phyloP scores from a whole-genome alignment of 2,329 filamentous ascomycete genomes.

The Fusarium floridanum region DNA sequence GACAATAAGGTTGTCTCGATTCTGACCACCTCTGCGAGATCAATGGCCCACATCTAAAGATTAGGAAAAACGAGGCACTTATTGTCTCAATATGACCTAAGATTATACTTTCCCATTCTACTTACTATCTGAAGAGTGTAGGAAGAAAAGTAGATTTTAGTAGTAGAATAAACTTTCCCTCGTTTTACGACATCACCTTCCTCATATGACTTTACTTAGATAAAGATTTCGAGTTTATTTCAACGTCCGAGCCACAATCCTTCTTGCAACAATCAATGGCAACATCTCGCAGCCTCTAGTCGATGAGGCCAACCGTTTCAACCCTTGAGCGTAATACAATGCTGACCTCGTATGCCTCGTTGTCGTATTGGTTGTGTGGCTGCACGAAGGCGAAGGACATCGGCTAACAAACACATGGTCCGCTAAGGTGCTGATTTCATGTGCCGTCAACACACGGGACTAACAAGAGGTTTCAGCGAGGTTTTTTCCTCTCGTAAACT shows the following conservation, averaged over 20 bases:
- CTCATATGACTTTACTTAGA: neutral
- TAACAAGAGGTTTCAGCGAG: neutral
- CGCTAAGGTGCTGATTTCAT: neutral
- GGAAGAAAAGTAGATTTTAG: neutral
- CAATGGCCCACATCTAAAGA: neutral
- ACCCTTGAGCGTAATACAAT: neutral
- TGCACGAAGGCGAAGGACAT: neutral
- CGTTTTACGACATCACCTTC: fast-evolving
- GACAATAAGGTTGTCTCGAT: neutral
- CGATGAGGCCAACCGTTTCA: neutral
- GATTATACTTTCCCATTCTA: neutral
- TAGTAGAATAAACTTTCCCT: neutral
- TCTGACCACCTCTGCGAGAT: neutral
- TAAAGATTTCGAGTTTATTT: neutral
- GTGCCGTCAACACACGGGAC: neutral
- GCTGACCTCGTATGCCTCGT: neutral
- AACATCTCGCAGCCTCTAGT: neutral
- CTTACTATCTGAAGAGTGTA: neutral
- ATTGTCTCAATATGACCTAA: neutral
- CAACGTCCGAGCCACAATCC: neutral
- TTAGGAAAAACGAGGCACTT: neutral
- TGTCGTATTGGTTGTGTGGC: neutral
- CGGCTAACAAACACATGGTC: neutral
- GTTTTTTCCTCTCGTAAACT: neutral
- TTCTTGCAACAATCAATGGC: neutral